Base-by-base conservation (phyloP, 108 stramenopile genomes). In the Mayamaea pseudoterrestris region DNA sequence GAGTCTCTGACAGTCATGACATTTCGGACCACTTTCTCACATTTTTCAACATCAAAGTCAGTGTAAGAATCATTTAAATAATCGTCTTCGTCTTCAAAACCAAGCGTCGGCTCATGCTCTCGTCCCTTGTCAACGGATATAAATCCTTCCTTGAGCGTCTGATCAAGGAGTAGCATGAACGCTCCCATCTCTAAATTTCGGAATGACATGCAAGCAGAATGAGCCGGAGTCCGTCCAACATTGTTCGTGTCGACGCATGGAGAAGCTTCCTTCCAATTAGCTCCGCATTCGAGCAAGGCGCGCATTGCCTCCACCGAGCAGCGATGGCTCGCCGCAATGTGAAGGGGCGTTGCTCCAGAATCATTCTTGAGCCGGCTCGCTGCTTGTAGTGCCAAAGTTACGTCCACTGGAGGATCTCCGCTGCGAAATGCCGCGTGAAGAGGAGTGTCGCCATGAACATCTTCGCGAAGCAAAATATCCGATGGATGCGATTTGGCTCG, bases 361-460 rank as follows among this genome's bases (percentile, higher is more conserved):
- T 43, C 22, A 40, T 69, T 69, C 30, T 41, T 32, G 14, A 35
- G 23, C 36, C 57, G 24, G 27, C 14, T 16, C 37, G 66, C 62
- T 11, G 55, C 57, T 0, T 69, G 41, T 17, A 84, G 45, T 9
- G 72, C 59, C 13, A 36, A 32, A 17, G 80, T 53, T 8, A 80
- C 54, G n/a, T n/a, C n/a, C 16, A 65, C 60, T 7, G 69, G 63
- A 5, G 76, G 66, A 8, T 76, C 76, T 49, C 69, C 63, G 21
- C 69, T 60, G 26, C 74, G 71, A 44, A 70, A 75, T 20, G 71
- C 71, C 44, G 45, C 55, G 49, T 80, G 75, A 16, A 78, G 32
- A 23, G 78, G 65, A 12, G 78, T 83, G 40, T 71, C 45, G n/a
- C 61, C 65, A 11, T 40, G 52, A 34, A 46, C 8, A n/a, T 65